Percentiles rank a stretch among this genome's conserved stretches.
phyloP scores from a whole-genome alignment of 352 stramenopile genomes.

The Globisporangium cederbergense region DNA sequence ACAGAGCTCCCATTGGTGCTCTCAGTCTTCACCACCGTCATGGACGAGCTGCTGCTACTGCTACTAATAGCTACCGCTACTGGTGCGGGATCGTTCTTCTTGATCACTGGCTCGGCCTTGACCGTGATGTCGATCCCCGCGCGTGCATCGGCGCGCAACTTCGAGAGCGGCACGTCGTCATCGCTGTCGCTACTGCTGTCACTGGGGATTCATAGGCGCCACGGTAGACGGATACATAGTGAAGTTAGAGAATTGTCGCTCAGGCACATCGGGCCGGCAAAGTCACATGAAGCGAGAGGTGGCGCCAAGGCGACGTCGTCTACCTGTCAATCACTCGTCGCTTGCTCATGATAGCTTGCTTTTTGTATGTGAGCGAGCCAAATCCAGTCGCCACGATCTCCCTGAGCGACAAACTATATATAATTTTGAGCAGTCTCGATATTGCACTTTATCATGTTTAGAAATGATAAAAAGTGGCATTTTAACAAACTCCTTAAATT shows the following conservation, averaged over 20 bases:
- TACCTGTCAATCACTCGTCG: conserved; percentile 46
- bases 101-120: conserved; percentile 25
- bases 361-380: not conserved
- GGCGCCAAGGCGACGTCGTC: not conserved
- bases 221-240: conserved; percentile 2
- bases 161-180: conserved; percentile 75
- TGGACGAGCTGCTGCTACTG: no score
- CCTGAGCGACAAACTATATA: no score
- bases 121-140: conserved; percentile 20
- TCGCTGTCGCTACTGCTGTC: conserved; percentile 72
- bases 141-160: conserved; percentile 36
- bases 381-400: not conserved
- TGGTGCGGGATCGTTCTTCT: not conserved
- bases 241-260: not conserved
- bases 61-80: not conserved
- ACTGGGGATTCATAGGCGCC: not conserved
- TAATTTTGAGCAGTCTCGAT: no score
- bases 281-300: not conserved
- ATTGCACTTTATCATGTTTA: no score
- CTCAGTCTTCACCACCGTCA: conserved; percentile 24
- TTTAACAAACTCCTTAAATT: no score
- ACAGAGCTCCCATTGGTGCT: conserved; percentile 4
- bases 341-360: conserved; percentile 15
- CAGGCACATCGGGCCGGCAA: not conserved
- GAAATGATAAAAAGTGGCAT: no score